These are phyloP conservation scores for Actinomucor elegans DNA, from an alignment of 371 early-diverging fungal genomes.

Conservation along the genomic window DNA sequence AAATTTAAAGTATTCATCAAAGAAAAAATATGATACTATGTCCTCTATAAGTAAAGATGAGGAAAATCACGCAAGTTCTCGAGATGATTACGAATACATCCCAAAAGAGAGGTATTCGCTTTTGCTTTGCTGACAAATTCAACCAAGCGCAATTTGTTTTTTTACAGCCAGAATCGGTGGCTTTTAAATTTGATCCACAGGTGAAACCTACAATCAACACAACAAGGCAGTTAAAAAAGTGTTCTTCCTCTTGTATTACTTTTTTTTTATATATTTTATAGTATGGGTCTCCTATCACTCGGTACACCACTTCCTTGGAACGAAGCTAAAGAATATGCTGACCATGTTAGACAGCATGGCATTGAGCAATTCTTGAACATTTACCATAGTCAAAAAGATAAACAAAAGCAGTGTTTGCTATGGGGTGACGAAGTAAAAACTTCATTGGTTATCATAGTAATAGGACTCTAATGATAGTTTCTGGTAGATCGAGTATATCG, in stretches of 20 bases:
- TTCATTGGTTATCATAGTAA: no score
- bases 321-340: conserved; percentile 83
- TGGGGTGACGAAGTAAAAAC: conserved; percentile 98
- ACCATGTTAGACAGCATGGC: conserved; percentile 90
- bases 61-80: no score
- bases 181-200: no score
- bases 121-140: conserved; percentile 5
- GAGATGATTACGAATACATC: no score
- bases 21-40: no score
- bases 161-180: background rate
- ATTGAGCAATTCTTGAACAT: conserved; percentile 92
- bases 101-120: no score
- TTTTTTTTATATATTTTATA: background rate
- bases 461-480: background rate
- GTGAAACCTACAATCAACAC: no score
- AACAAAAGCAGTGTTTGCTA: conserved; percentile 73
- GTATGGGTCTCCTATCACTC: conserved; percentile 92
- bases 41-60: no score
- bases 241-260: background rate
- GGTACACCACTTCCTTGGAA: conserved; percentile 97
- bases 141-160: background rate
- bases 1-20: no score
- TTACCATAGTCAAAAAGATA: conserved; percentile 77
- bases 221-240: no score
- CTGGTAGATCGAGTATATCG: conserved; percentile 89